These are phyloP conservation scores for Blastobotrys illinoisensis DNA, from an alignment of 1,139 yeast species.

Conservation along the genomic window DNA sequence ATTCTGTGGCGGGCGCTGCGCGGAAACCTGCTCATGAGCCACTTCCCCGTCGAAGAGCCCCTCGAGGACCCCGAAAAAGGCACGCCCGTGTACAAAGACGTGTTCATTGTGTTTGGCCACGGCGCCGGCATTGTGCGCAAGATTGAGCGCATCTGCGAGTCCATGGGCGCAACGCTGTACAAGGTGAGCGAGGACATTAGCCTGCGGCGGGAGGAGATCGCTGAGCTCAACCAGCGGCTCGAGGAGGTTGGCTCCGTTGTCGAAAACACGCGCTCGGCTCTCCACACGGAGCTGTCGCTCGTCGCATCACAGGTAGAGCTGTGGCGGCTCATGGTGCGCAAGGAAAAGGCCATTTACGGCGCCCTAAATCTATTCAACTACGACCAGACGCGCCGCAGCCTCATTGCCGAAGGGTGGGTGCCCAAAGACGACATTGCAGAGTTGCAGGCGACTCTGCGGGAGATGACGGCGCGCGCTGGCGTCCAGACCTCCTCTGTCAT, in stretches of 20 bases:
- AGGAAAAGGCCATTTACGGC: slow-evolving; percentile 72
- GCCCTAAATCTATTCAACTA: slow-evolving; percentile 78
- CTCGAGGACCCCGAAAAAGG: slow-evolving; percentile 36
- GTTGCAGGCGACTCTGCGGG: slow-evolving; percentile 48
- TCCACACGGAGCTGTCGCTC: slow-evolving; percentile 70
- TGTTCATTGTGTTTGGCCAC: slow-evolving; percentile 82
- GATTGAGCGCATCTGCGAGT: slow-evolving; percentile 70
- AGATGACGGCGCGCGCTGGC: slow-evolving; percentile 53
- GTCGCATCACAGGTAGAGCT: slow-evolving; percentile 68
- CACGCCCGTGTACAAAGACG: slow-evolving; percentile 51
- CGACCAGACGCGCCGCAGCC: slow-evolving; percentile 77
- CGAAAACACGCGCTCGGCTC: slow-evolving; percentile 62
- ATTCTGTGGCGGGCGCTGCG: slow-evolving; percentile 90
- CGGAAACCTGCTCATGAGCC: slow-evolving; percentile 77
- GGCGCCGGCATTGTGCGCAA: slow-evolving; percentile 68
- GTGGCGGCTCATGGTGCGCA: slow-evolving; percentile 62
- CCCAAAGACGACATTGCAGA: slow-evolving; percentile 52
- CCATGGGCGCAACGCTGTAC: slow-evolving; percentile 76
- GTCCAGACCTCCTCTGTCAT: slow-evolving; percentile 70
- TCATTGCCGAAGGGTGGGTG: slow-evolving; percentile 98
- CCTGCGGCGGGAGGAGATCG: slow-evolving; percentile 53
- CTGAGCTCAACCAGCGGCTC: slow-evolving; percentile 53
- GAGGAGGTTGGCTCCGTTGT: slow-evolving; percentile 64
- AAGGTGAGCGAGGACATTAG: slow-evolving; percentile 55
- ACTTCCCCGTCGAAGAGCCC: slow-evolving; percentile 61